Evolutionary conservation across 2,329 filamentous ascomycete species (phyloP), one percentile per base, ranked within the genome.

Genomic region (Ophiostoma quercus): DNA sequence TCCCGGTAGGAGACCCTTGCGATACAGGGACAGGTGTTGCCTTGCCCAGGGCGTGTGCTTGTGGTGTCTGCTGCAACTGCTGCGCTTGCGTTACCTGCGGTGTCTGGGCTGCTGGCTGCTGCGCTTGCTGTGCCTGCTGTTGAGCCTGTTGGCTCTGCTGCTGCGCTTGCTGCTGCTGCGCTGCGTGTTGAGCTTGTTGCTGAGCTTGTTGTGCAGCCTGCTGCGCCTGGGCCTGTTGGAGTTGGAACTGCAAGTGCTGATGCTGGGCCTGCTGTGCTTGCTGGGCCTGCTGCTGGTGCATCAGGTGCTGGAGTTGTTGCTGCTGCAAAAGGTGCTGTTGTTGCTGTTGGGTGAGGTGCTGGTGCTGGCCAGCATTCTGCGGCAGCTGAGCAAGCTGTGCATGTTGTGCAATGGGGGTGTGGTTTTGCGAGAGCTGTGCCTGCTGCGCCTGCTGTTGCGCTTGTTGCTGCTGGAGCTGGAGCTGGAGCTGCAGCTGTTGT

Each of bases 171-270:
- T 78, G 34, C 34, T 70, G 69, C 34, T 66, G 69, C 12, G 67
- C 67, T 32, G 67, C 71, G 12, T 75, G 76, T 25, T 67, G 75
- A n/a, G 76, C 78, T 12, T 77, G 76, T 51, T 71, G 69, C 25
- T 85, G 84, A 74, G 87, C 85, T 71, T 86, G 87, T 47, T 84
- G 81, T 73, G 86, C 82, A 47, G 76, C 77, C 39, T 79, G 77
- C 41, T 79, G 79, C 81, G 80, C 79, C 69, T 34, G 34, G 34
- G 83, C 81, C 67, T 82, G 81, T 41, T 71, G 71, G n/a, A 70
- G 71, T 14, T 47, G 43, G 16, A 16, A 16, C 4, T 68, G 47
- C 54, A 34, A 8, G 34, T 34, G 81, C 41, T 71, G 71, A n/a
- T 71, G 71, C 16, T 43, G 41, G 16, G 41, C 41, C 4, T 68